phyloP scores from a whole-genome alignment of 768 basidiomycete species.

The Leccinum rimulosum region DNA sequence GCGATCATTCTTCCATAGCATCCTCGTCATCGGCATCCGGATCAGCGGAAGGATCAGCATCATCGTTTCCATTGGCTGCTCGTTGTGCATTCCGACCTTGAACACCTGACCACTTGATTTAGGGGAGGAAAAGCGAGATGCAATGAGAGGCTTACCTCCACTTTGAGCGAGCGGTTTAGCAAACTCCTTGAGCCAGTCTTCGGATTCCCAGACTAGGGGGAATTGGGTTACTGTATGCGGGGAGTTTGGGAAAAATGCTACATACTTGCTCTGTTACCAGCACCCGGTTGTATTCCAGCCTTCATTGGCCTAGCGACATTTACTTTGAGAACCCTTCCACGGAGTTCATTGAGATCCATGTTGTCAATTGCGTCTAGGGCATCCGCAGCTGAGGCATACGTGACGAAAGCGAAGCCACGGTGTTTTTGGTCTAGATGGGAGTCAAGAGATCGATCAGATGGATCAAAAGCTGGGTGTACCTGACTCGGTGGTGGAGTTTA shows the following conservation, averaged over 20 bases:
- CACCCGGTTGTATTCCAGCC: slow-evolving; percentile 55
- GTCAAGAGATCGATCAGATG: slow-evolving; percentile 6
- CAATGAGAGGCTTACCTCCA: slow-evolving; percentile 50
- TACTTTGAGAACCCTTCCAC: slow-evolving; percentile 73
- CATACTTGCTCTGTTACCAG: slow-evolving; percentile 76
- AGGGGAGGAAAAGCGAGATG: slow-evolving; percentile 1
- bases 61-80: slow-evolving; percentile 11
- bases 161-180: slow-evolving; percentile 75
- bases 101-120: slow-evolving; percentile 39
- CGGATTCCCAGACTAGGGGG: slow-evolving; percentile 85
- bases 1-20: slow-evolving; percentile 64
- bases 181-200: slow-evolving; percentile 87
- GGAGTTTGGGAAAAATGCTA: slow-evolving; percentile 12
- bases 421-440: slow-evolving; percentile 63
- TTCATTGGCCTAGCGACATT: slow-evolving; percentile 86
- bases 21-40: slow-evolving; percentile 40
- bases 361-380: slow-evolving; percentile 98
- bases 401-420: slow-evolving; percentile 92
- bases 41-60: slow-evolving; percentile 29
- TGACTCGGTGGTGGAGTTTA: slow-evolving; percentile 62
- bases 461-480: slow-evolving; percentile 36
- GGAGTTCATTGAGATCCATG: slow-evolving; percentile 93
- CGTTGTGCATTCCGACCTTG: slow-evolving; percentile 47
- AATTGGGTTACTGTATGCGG: background rate
- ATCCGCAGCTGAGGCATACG: slow-evolving; percentile 74